Conservation (phyloP, 2,329 filamentous ascomycete species). For the Ophiostoma triangulosporum region DNA sequence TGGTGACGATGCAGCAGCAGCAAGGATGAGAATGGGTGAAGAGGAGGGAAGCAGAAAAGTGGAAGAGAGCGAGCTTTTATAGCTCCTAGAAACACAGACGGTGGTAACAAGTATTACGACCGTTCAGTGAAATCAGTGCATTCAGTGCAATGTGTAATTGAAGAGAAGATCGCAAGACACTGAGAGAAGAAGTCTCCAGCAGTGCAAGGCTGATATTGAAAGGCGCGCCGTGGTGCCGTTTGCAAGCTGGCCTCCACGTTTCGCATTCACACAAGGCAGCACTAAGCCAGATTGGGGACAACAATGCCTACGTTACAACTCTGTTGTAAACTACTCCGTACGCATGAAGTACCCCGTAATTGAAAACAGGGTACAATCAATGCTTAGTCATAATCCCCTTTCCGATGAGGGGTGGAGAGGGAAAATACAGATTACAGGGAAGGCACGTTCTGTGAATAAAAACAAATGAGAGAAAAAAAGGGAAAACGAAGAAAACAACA, state of each 20-base stretch:
- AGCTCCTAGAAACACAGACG: background rate
- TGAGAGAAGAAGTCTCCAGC: too few species aligned
- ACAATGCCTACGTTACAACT: background rate
- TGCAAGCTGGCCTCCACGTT: background rate
- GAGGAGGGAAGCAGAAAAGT: background rate
- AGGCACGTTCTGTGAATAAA: background rate
- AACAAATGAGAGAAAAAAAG: background rate
- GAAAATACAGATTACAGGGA: background rate
- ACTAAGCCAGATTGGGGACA: background rate
- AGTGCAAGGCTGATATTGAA: too few species aligned
- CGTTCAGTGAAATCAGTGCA: too few species aligned
- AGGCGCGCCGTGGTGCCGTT: background rate
- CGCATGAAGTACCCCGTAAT: background rate
- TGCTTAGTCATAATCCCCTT: background rate
- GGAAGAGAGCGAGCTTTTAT: background rate
- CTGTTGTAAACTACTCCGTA: too few species aligned
- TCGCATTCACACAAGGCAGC: background rate
- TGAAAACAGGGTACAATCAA: background rate
- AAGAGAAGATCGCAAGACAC: too few species aligned
- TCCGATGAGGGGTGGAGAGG: background rate
- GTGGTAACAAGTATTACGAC: too few species aligned
- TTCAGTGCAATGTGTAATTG: too few species aligned
- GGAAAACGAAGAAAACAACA: background rate
- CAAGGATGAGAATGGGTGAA: background rate
- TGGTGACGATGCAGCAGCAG: slow-evolving; percentile 12